Evolutionary conservation across 2,329 filamentous ascomycete genomes (phyloP), one percentile per base, ranked within the genome.

Genomic region (Hypoxylon sp.): DNA sequence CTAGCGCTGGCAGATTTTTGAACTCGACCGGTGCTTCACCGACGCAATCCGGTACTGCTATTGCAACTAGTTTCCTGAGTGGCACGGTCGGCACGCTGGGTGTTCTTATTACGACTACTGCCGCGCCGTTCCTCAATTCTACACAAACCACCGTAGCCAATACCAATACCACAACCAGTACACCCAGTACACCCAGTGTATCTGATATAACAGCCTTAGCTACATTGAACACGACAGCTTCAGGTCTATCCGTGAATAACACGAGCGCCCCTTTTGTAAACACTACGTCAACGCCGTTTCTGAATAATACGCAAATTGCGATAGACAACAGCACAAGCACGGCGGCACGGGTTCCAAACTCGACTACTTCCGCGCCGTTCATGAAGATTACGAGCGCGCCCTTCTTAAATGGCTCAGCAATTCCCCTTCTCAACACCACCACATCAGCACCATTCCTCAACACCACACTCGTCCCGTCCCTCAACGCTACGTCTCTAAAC

Each of bases 91-190:
- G 48, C 34, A 13, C 49, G 2, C 41, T 15, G n/a, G 17, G 41
- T 19, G 44, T 53, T 26, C 30, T 50, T 4, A 67, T 64, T 20
- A 44, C 49, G 2, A 63, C 67, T 15, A 56, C n/a, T n/a, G 57
- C 64, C 3, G 52, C 64, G 4, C 64, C 53, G 3, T 67, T 65
- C 24, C 32, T 55, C 32, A 67, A 67, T 20, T 55, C 57, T 6
- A 67, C 60, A 19, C 19, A 24, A 11, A 39, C 26, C 5, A 28
- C 11, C 13, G 4, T 22, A 0, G 30, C 50, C 30, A 68, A 65
- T 41, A 26, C 34, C 19, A n/a, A n/a, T n/a, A n/a, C n/a, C n/a
- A n/a, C n/a, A n/a, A n/a, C n/a, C n/a, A n/a, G n/a, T n/a, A 68
- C 65, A 48, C 24, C 26, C 34, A 49, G 32, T 7, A 17, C 11